Conservation (phyloP, 192 early-diverging fungal species). For the Rhizophagus sp. region DNA sequence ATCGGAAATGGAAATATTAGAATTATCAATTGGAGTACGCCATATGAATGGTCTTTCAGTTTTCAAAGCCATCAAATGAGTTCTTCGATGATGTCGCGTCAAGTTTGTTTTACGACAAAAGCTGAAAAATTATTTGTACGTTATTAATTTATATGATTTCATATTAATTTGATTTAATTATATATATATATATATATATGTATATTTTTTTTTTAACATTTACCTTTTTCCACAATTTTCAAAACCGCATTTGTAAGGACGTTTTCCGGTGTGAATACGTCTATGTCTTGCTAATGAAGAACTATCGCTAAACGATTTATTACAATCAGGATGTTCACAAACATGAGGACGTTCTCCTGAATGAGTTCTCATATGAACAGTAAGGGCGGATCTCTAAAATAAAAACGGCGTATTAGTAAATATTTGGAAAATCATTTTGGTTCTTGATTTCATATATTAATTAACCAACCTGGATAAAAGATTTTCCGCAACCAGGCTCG, state of each 20-base stretch:
- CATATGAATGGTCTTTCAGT: conserved; percentile 4
- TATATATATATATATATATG: too few relatives aligned
- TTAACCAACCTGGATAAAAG: conserved; percentile 69
- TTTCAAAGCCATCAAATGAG: conserved; percentile 31
- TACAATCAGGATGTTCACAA: conserved; percentile 68
- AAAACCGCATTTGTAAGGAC: conserved; percentile 60
- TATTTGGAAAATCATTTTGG: background rate
- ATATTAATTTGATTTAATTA: too few relatives aligned
- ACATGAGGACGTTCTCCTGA: conserved; percentile 75
- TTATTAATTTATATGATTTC: too few relatives aligned
- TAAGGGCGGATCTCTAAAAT: conserved; percentile 69
- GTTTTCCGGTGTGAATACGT: conserved; percentile 65
- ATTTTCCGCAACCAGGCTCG: conserved; percentile 69
- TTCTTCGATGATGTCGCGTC: conserved; percentile 50
- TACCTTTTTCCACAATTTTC: conserved; percentile 47
- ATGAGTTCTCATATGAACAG: conserved; percentile 77
- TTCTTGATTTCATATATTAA: too few relatives aligned
- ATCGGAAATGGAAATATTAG: background rate
- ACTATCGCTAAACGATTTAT: conserved; percentile 76
- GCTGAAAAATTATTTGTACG: background rate
- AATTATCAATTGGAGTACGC: background rate
- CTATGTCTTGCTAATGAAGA: conserved; percentile 75
- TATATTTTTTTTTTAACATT: too few relatives aligned
- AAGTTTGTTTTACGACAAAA: conserved; percentile 57
- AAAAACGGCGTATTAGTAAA: background rate